These are phyloP conservation scores for Penicillium lagena DNA, from an alignment of 495 filamentous ascomycete genomes.

Conservation along the genomic window DNA sequence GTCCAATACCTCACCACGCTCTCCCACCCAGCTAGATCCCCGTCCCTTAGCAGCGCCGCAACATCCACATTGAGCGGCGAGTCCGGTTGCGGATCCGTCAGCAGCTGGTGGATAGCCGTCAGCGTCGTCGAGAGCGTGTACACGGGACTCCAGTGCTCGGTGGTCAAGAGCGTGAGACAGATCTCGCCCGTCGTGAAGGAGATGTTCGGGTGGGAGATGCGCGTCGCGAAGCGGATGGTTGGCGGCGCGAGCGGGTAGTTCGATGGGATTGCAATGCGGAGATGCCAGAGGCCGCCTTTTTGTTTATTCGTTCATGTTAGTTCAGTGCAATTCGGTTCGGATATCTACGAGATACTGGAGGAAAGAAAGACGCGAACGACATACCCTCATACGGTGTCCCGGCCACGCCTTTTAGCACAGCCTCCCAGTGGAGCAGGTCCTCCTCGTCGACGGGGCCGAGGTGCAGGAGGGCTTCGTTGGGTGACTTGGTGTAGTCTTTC, in stretches of 20 bases:
- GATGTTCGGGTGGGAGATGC: constrained; percentile 83
- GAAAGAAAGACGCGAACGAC: background rate
- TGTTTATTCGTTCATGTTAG: background rate
- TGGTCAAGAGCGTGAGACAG: constrained; percentile 79
- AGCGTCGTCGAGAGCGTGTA: constrained; percentile 75
- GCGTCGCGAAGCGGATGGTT: constrained; percentile 67
- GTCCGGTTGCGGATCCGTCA: constrained; percentile 70
- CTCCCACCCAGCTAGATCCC: constrained; percentile 72
- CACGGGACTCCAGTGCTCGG: constrained; percentile 74
- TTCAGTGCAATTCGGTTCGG: background rate
- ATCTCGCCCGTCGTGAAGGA: constrained; percentile 79
- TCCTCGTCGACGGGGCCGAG: constrained; percentile 65
- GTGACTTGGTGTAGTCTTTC: constrained; percentile 48
- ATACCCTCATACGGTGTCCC: constrained; percentile 69
- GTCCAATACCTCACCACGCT: constrained; percentile 78
- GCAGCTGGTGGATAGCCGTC: constrained; percentile 69
- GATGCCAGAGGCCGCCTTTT: constrained; percentile 75
- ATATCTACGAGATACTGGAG: background rate
- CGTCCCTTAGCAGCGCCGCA: constrained; percentile 66
- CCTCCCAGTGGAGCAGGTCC: constrained; percentile 69
- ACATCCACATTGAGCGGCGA: constrained; percentile 88
- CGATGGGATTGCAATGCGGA: constrained; percentile 67
- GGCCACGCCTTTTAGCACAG: constrained; percentile 65
- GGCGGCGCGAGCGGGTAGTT: constrained; percentile 78
- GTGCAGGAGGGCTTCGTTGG: constrained; percentile 49